Base-by-base conservation (phyloP, 2,329 filamentous ascomycete genomes). In the Aspergillus cejpii region DNA sequence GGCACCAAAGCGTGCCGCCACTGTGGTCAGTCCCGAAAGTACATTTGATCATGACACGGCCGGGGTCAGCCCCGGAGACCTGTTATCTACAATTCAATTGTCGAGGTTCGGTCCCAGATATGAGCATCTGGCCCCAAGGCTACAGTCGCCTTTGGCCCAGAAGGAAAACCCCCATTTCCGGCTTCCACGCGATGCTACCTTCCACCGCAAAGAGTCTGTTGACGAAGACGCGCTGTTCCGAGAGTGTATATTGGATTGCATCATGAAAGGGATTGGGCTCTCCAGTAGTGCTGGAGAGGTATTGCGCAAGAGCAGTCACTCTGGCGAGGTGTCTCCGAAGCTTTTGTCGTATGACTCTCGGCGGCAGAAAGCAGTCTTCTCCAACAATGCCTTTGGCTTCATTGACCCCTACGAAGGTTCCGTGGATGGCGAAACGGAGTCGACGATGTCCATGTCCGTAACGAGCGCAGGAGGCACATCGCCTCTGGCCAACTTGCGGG, bases 201-300 rank as follows among this genome's bases (percentile, higher is more conserved):
- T 81, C 36, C 84, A 88, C 56, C 79, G 84, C 4, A 82, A 90
- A 53, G 89, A 96, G 44, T 85, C 86, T 0, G 71, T 89, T 6
- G 87, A 95, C 53, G 92, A 97, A 61, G 91, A 96, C 57, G 80
- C 84, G 37, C 68, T 94, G 5, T 97, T 98, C 65, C 78, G 94
- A 31, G 83, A 88, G 47, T 94, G 89, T 0, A 88, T 98, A 12
- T 71, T 97, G 17, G 88, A 95, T 55, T 97, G 92, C 62, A 94
- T 98, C 71, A 91, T 95, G 68, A 96, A 91, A 61, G 85, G 89
- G 0, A 85, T 98, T 48, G 92, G 92, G 0, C 71, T 98, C 44
- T 85, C 83, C 1, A 58, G 62, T 15, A 80, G 82, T 24, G 78
- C 76, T 2, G 81, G 81, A 27, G 79, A 83, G 46, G 74, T 77